Evolutionary conservation across 306 rosid species (phyloP).

Genomic region (Lupinus albus): DNA sequence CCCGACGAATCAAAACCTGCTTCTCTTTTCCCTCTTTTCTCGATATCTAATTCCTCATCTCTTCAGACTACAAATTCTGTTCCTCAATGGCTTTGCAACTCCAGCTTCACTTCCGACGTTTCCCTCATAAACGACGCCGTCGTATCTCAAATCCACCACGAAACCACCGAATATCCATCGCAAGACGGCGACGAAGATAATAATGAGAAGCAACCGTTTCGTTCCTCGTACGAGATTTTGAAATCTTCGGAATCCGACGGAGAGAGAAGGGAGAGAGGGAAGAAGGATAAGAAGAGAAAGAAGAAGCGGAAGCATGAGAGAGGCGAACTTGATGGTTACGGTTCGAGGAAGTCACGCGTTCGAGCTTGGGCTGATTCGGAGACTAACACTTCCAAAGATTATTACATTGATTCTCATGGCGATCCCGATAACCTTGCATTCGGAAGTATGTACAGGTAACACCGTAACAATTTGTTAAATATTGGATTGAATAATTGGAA

Average conservation of each 20-base stretch:
- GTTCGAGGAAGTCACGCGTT: constrained; percentile 72
- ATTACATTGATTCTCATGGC: constrained; percentile 77
- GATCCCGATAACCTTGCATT: constrained; percentile 84
- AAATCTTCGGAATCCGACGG: constrained; percentile 72
- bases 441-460: constrained; percentile 78
- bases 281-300: constrained; percentile 44
- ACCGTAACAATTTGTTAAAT: constrained; percentile 29
- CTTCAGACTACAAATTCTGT: constrained; percentile 32
- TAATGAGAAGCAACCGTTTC: constrained; percentile 31
- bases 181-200: constrained; percentile 38
- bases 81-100: constrained; percentile 74
- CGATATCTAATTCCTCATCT: constrained; percentile 44
- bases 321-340: constrained; percentile 48
- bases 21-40: constrained; percentile 63
- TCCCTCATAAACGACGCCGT: constrained; percentile 52
- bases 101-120: constrained; percentile 81
- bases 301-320: constrained; percentile 60
- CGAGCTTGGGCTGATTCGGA: constrained; percentile 77
- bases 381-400: constrained; percentile 59
- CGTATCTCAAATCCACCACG: constrained; percentile 26
- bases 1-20: constrained; percentile 43
- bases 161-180: constrained; percentile 28
- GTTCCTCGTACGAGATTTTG: constrained; percentile 61
- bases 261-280: constrained; percentile 38
- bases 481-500: no score